A percentile compares a stretch with the other conserved stretches of the same genome.
Conservation (phyloP, 371 early-diverging fungal species). For the Apophysomyces variabilis region DNA sequence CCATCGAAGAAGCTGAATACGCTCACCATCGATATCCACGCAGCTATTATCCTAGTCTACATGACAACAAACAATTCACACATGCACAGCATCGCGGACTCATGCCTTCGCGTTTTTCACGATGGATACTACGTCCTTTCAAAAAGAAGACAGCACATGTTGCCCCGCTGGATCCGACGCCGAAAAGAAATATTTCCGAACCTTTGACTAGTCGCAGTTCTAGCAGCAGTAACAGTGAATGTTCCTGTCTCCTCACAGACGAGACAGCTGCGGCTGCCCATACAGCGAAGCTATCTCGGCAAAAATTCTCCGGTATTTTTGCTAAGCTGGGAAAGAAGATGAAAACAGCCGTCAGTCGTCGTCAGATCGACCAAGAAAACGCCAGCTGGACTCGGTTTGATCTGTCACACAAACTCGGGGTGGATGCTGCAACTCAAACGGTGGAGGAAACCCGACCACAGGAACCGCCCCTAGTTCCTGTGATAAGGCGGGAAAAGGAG, state of each 20-base stretch:
- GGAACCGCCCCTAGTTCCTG: not conserved
- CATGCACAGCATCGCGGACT: not conserved
- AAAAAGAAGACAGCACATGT: not conserved
- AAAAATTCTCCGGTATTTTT: conserved; percentile 7
- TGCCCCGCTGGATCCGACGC: not conserved
- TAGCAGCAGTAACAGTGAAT: not conserved
- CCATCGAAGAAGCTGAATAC: not conserved
- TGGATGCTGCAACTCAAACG: not conserved
- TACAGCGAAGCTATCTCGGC: not conserved
- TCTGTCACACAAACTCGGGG: not conserved
- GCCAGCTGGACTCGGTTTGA: not conserved
- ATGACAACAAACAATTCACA: not conserved
- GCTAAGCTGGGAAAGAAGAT: conserved; percentile 26
- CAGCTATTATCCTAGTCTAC: not conserved
- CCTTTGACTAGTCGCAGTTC: not conserved
- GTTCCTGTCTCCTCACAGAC: not conserved
- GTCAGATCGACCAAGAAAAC: not conserved
- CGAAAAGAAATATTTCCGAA: conserved; percentile 7
- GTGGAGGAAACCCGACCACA: not conserved
- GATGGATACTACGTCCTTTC: conserved; percentile 8
- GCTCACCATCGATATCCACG: not conserved
- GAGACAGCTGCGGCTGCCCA: not conserved
- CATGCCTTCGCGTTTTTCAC: not conserved
- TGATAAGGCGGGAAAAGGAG: too few species aligned
- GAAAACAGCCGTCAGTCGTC: conserved; percentile 11